Percentiles rank a stretch among this genome's conserved stretches.
These are phyloP conservation scores for Apiosordaria backusii DNA, from an alignment of 495 filamentous ascomycete genomes.

Conservation along the genomic window DNA sequence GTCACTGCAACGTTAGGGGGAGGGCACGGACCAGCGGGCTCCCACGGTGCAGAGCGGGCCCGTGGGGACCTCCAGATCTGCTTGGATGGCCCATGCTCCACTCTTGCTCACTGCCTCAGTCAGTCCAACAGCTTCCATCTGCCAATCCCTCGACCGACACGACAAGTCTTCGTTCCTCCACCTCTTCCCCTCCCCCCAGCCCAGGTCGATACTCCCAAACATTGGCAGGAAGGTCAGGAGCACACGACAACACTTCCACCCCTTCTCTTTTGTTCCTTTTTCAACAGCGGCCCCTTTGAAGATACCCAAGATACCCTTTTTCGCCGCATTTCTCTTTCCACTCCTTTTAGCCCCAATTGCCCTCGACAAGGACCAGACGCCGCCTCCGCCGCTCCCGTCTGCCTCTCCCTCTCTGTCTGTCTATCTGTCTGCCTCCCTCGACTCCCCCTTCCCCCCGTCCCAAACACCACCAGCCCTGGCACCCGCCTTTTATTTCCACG, in stretches of 20 bases:
- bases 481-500: neutral
- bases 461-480: constrained; percentile 3
- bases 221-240: constrained; percentile 32
- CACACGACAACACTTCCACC: constrained; percentile 28
- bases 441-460: neutral
- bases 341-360: constrained; percentile 33
- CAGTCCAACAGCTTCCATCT: constrained; percentile 29
- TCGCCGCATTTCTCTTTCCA: constrained; percentile 24
- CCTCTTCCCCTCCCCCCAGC: constrained; percentile 36
- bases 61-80: neutral
- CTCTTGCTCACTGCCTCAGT: constrained; percentile 14
- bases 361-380: constrained; percentile 4
- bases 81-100: neutral
- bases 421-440: neutral
- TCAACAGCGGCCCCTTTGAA: constrained; percentile 23
- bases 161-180: constrained; percentile 37
- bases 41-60: constrained; percentile 7
- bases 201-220: constrained; percentile 17
- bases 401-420: constrained; percentile 8
- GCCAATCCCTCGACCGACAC: constrained; percentile 29
- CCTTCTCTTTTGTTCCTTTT: constrained; percentile 31
- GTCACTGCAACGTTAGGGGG: neutral
- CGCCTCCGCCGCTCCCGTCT: constrained; percentile 13
- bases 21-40: constrained; percentile 20
- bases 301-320: constrained; percentile 32